Base-by-base conservation (phyloP, 495 filamentous ascomycete genomes). In the Astrothelium subdiscretum region DNA sequence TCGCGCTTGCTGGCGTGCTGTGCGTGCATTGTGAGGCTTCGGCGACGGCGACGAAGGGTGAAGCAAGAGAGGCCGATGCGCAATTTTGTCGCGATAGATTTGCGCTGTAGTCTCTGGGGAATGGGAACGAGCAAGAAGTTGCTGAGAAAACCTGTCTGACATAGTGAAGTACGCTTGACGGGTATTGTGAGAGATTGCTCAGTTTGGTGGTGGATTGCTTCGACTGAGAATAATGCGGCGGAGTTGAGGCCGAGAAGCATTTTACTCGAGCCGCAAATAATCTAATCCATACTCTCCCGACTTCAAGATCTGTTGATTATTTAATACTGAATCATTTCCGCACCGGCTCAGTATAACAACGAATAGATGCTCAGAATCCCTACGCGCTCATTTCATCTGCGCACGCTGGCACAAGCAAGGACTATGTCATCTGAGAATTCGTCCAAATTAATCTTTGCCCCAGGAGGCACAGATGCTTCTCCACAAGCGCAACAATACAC, bases 1-100 rank as follows among this genome's bases (percentile, higher is more conserved):
- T 5, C 76, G 79, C 15, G 72, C 74, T 27, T 70, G 69, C 13
- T 87, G 84, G 1, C 90, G 83, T 2, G 80, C 77, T n/a, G 78
- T 74, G 63, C 89, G 87, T 57, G 85, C 85, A 71, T 87, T 82
- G 38, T 79, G 70, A 51, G 64, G 63, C 27, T 61, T 68, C 0
- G 80, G 78, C 4, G 78, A 77, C 18, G 89, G 84, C 0, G 85
- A 85, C 27, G 87, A 85, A 15, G 91, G 85, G 43, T 83, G 82
- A 0, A 97, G 84, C 72, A 83, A 83, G 65, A 98, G 85, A 0
- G 91, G 89, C 63, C 90, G 90, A 65, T 88, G 83, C 65, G 87
- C 83, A 70, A 97, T 79, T 72, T 91, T 90, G 60, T 94, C 87
- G 61, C 81, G 79, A 79, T 88, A 90, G 77, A 96, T 87, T 6